Conservation (phyloP, 768 basidiomycete genomes). For the Russula dissimulans region DNA sequence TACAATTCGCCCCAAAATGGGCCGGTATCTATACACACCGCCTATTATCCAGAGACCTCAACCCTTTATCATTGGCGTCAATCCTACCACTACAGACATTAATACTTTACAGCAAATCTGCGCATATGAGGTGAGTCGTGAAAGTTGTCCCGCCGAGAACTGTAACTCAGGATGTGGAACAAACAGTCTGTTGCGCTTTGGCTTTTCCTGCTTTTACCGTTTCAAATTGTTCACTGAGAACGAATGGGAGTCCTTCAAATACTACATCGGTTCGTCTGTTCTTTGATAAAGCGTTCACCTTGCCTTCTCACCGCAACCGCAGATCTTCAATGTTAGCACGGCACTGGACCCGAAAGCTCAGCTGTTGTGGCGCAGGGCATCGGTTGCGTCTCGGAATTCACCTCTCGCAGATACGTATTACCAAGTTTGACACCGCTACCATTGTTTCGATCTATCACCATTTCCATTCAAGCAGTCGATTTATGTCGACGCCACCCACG, state of each 20-base stretch:
- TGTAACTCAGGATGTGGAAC: background rate
- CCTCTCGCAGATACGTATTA: slow-evolving; percentile 31
- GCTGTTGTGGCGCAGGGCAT: slow-evolving; percentile 31
- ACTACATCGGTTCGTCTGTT: slow-evolving; percentile 26
- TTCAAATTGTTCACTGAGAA: slow-evolving; percentile 40
- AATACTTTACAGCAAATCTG: slow-evolving; percentile 32
- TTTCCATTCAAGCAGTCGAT: slow-evolving; percentile 33
- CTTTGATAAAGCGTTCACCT: background rate
- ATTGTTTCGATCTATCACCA: slow-evolving; percentile 33
- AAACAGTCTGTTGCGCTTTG: slow-evolving; percentile 39
- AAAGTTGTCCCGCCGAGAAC: background rate
- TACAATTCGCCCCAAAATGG: slow-evolving; percentile 39
- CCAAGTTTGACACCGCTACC: slow-evolving; percentile 34
- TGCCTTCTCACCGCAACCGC: background rate
- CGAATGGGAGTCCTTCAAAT: slow-evolving; percentile 45
- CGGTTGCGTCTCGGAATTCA: slow-evolving; percentile 36
- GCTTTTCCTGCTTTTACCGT: slow-evolving; percentile 44
- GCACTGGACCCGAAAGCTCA: slow-evolving; percentile 36
- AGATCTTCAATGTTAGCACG: slow-evolving; percentile 29
- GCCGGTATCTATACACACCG: slow-evolving; percentile 31
- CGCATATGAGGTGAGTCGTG: slow-evolving; percentile 29
- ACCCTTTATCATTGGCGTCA: slow-evolving; percentile 26
- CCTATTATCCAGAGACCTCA: slow-evolving; percentile 30
- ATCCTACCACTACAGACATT: slow-evolving; percentile 26
- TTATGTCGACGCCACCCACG: slow-evolving; percentile 40